These are phyloP conservation scores for Trichocladium antarcticum DNA, from an alignment of 495 filamentous ascomycete genomes.

Conservation along the genomic window DNA sequence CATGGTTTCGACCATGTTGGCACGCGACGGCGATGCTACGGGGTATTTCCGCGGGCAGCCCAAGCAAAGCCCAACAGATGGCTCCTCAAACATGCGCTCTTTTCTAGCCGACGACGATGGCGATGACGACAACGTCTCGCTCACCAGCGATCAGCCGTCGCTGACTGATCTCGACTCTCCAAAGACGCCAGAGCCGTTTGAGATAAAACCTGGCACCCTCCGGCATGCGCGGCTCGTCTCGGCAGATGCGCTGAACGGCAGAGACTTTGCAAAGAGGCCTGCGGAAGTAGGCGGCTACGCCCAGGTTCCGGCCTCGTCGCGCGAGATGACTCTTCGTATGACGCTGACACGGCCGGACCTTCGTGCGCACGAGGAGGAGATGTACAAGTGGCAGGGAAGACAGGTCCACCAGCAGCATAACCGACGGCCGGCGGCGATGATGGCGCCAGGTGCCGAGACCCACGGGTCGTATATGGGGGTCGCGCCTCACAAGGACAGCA, in stretches of 20 bases:
- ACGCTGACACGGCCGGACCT: constrained; percentile 85
- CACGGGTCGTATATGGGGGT: constrained; percentile 10
- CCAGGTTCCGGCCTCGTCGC: constrained; percentile 47
- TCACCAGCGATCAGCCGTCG: constrained; percentile 42
- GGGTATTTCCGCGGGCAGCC: constrained; percentile 17
- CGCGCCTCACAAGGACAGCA: constrained; percentile 21
- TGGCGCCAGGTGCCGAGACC: constrained; percentile 10
- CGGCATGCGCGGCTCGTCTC: constrained; percentile 26
- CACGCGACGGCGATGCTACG: not conserved
- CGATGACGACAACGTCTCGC: constrained; percentile 26
- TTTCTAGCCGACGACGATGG: constrained; percentile 42
- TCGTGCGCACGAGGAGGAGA: constrained; percentile 52
- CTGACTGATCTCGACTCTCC: constrained; percentile 44
- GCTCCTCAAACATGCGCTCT: constrained; percentile 32
- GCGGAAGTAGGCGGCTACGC: constrained; percentile 33
- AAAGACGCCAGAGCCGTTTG: constrained; percentile 39
- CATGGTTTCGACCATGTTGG: constrained; percentile 20
- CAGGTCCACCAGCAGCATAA: constrained; percentile 24
- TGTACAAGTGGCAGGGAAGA: constrained; percentile 46
- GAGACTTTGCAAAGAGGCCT: constrained; percentile 21
- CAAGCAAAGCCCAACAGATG: constrained; percentile 22
- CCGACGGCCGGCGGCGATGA: constrained; percentile 22
- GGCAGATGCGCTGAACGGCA: constrained; percentile 4
- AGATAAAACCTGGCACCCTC: constrained; percentile 21
- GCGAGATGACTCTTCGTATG: constrained; percentile 94